phyloP scores from a whole-genome alignment of 352 stramenopile species.

The Saprolegnia parasitica region DNA sequence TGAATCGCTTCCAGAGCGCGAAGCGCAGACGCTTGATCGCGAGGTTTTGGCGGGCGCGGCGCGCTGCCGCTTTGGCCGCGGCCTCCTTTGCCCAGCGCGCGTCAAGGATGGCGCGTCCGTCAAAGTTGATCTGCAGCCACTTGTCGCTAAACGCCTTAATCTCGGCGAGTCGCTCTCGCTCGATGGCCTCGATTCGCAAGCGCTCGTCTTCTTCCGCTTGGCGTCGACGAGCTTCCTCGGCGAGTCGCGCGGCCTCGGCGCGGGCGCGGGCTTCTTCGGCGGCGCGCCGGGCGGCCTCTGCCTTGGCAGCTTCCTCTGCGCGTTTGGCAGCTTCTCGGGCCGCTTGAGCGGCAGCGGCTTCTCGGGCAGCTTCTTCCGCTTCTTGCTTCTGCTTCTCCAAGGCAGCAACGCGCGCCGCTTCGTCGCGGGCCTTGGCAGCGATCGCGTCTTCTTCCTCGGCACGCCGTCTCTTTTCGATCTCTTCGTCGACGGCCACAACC shows the following conservation, averaged over 20 bases:
- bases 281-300: conserved; percentile 29
- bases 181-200: conserved; percentile 22
- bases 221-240: conserved; percentile 11
- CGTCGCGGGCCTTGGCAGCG: too few relatives aligned
- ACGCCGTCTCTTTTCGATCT: too few relatives aligned
- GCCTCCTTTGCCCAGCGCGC: background rate
- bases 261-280: conserved; percentile 34
- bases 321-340: conserved; percentile 34
- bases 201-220: conserved; percentile 30
- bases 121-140: conserved; percentile 26
- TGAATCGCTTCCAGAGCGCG: conserved; percentile 14
- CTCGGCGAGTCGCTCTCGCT: conserved; percentile 4
- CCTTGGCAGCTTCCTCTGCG: conserved; percentile 37
- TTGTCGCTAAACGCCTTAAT: conserved; percentile 5
- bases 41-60: background rate
- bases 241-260: background rate
- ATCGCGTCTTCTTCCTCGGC: too few relatives aligned
- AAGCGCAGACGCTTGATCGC: conserved; percentile 24
- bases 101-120: background rate
- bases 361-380: conserved; percentile 38
- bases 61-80: too few relatives aligned
- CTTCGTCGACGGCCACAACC: too few relatives aligned
- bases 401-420: too few relatives aligned
- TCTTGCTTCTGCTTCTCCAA: conserved; percentile 15
- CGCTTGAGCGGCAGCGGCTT: background rate